phyloP scores from a whole-genome alignment of 2,329 filamentous ascomycete species.

The Ceratocystiopsis brevicomis region DNA sequence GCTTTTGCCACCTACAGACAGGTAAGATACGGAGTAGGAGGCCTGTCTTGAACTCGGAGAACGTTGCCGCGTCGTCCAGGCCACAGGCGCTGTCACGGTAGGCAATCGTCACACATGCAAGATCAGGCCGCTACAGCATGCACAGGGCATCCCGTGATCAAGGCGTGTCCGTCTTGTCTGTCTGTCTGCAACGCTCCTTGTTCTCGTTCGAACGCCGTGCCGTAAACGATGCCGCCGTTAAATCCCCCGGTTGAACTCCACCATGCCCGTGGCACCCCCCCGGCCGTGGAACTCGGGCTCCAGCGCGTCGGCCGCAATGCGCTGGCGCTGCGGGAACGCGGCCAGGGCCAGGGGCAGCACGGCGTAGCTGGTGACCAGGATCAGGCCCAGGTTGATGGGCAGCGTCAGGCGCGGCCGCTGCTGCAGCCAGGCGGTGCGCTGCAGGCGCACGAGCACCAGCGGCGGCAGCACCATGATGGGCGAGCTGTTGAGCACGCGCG shows the following conservation, averaged over 20 bases:
- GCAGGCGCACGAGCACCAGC: constrained; percentile 64
- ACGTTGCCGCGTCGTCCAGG: too few relatives aligned
- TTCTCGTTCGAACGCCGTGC: too few relatives aligned
- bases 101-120: too few relatives aligned
- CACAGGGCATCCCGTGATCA: too few relatives aligned
- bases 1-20: too few relatives aligned
- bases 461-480: constrained; percentile 96
- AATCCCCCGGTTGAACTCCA: constrained; percentile 95
- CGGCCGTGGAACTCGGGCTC: constrained; percentile 74
- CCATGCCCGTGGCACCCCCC: constrained; percentile 60
- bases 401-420: constrained; percentile 56
- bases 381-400: constrained; percentile 73
- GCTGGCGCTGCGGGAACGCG: constrained; percentile 82
- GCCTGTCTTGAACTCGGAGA: too few relatives aligned
- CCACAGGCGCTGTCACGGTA: too few relatives aligned
- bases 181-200: too few relatives aligned
- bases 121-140: too few relatives aligned
- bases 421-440: constrained; percentile 68
- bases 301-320: constrained; percentile 52
- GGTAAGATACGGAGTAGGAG: too few relatives aligned
- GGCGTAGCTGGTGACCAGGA: constrained; percentile 70
- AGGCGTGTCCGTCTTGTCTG: too few relatives aligned
- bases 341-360: constrained; percentile 78
- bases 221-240: constrained; percentile 19
- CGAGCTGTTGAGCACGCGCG: constrained; percentile 78